Conservation (phyloP, 1,139 yeast genomes). For the Scheffersomyces cryptocercus region DNA sequence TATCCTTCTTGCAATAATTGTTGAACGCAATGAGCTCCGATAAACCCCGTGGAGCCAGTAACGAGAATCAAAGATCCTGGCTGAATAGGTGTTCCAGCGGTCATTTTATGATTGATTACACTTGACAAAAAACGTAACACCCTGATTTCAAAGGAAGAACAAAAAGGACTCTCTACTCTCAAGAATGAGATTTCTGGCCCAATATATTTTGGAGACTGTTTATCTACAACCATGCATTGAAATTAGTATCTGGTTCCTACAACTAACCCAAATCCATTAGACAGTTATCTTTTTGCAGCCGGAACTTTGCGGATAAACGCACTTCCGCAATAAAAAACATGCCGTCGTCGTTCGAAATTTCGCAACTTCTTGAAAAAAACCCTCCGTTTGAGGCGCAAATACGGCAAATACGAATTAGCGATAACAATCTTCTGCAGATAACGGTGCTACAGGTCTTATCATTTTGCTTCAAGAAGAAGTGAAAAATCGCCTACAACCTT, state of each 20-base stretch:
- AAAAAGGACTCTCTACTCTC: neutral
- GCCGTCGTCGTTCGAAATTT: neutral
- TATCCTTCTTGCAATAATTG: slow-evolving; percentile 24
- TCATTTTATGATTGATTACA: neutral
- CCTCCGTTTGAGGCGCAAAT: neutral
- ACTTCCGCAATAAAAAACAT: neutral
- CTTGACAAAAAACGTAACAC: neutral
- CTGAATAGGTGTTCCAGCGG: neutral
- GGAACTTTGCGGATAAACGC: neutral
- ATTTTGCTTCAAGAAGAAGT: neutral
- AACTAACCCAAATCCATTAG: neutral
- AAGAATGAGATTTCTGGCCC: neutral
- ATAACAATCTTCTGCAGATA: neutral
- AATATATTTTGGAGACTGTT: neutral
- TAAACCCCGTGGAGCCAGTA: slow-evolving; percentile 40
- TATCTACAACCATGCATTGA: neutral
- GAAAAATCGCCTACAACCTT: neutral
- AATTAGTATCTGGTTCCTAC: neutral
- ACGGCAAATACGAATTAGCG: neutral
- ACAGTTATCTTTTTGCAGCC: neutral
- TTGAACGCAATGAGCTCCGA: slow-evolving; percentile 30
- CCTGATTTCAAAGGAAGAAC: neutral
- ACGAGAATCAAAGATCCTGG: slow-evolving; percentile 19
- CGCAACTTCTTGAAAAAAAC: neutral
- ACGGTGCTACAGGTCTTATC: neutral